Evolutionary conservation across 1,139 yeast genomes (phyloP).

Genomic region (Kurtzmaniella natalensis): DNA sequence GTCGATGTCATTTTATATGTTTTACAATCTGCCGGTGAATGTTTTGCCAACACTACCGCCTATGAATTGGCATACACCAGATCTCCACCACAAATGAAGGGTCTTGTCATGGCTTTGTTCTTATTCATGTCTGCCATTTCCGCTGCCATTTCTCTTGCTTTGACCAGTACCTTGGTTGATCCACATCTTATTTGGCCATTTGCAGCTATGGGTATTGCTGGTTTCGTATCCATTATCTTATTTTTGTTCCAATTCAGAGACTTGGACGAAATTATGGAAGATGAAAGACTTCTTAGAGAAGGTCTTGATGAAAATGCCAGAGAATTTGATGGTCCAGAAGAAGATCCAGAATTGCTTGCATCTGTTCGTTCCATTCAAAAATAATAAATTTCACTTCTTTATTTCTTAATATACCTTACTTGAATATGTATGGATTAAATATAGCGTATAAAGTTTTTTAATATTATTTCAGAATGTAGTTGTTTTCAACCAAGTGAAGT

Average conservation of each 20-base stretch:
- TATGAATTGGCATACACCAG: constrained; percentile 69
- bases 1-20: constrained; percentile 47
- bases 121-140: constrained; percentile 56
- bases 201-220: constrained; percentile 46
- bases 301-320: constrained; percentile 1
- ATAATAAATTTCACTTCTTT: no score
- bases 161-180: constrained; percentile 50
- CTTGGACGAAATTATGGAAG: constrained; percentile 49
- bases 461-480: no score
- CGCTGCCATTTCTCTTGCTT: constrained; percentile 55
- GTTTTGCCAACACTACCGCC: constrained; percentile 64
- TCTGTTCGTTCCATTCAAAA: background rate
- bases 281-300: constrained; percentile 31
- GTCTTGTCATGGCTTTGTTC: constrained; percentile 64
- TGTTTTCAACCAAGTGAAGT: no score
- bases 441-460: no score
- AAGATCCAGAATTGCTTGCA: background rate
- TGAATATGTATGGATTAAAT: no score
- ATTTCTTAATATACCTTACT: no score
- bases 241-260: constrained; percentile 49
- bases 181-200: constrained; percentile 56
- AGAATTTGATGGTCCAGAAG: background rate
- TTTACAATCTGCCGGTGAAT: constrained; percentile 61
- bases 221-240: constrained; percentile 35
- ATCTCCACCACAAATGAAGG: constrained; percentile 64